Evolutionary conservation across 768 basidiomycete genomes (phyloP), one percentile per base, ranked within the genome.

Genomic region (Boletus vermiculosoides): DNA sequence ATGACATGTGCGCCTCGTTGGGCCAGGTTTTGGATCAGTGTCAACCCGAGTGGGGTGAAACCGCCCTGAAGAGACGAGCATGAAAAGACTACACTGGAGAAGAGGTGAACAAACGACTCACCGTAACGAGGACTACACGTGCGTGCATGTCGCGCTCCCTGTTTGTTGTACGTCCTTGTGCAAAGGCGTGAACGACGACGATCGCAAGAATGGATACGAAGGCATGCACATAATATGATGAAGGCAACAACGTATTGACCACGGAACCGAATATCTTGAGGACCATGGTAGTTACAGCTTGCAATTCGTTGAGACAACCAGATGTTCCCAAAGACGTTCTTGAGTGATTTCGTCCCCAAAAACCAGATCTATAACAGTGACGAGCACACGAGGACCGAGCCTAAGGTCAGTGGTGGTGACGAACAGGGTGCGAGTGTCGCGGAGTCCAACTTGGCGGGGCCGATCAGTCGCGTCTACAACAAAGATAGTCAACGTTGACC

Each of bases 1-100:
- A 94, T 88, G 56, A 94, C 73, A 61, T 90, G 88, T 18, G 91
- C 90, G 13, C 92, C 92, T 44, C 87, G 82, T 47, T 80, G 72
- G 1, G 92, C 90, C 10, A 94, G 73, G 3, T 73, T 73, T 54
- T 87, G 83, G 8, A 92, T 69, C 0, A 92, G 65, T 0, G 85
- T 87, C 11, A 92, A 68, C 3, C 91, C 90, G 9, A 85, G 70
- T 2, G 90, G 83, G 3, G 88, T 87, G 62, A 92, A 89, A 0
- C 78, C 88, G 37, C 90, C 90, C 89, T 91, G 59, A 22, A n/a
- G 52, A 23, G 39, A 31, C 7, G 6, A 18, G 48, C 0, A 39
- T 59, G 50, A 66, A 31, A n/a, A 39, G 47, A 51, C 53, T 0
- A 18, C 9, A 20, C 37, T 50, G 50, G 23, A 3, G 18, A 46